Evolutionary conservation across 768 basidiomycete species (phyloP), one percentile per base, ranked within the genome.

Genomic region (Strobilomyces dryophilus): DNA sequence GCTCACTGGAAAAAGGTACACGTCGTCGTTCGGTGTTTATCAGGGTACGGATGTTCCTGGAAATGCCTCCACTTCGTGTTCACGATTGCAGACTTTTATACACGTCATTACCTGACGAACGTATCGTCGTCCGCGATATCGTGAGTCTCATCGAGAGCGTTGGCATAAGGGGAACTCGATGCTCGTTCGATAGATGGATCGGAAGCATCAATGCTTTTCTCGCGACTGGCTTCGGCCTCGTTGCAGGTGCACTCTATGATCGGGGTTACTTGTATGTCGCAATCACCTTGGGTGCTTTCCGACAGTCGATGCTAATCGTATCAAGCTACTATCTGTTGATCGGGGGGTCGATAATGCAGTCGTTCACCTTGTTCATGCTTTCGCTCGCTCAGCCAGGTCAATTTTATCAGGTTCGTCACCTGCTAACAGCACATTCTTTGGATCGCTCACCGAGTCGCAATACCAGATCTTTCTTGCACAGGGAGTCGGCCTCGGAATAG

Each of bases 231-330:
- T 54, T 66, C n/a, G 71, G 79, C 15, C 51, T 77, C 11, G 31
- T 79, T 35, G 62, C 74, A 5, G 81, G 81, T 3, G 61, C 70
- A 46, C 71, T 75, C 8, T 79, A 76, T 55, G 82, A 83, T 49
- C 69, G 69, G n/a, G 81, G 81, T 49, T 76, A 78, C 66, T 80
- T 78, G 76, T 77, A 53, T 17, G 63, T 55, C 26, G 2, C 5
- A 11, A 29, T 34, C 10, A 34, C 34, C 34, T 4, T 24, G 24
- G 9, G 29, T 6, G 29, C 12, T 5, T 37, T 21, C 51, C 39
- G 50, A 24, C 1, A 8, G 32, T 46, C 11, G 10, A 45, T 47
- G 10, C 47, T 60, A 3, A 60, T 48, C 11, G 5, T 32, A 24
- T 24, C 24, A 57, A 78, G 78, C 56, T 74, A 77, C 52, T 65